phyloP scores from a whole-genome alignment of 139 green algal species.

The Deuterostichococcus epilithicus region DNA sequence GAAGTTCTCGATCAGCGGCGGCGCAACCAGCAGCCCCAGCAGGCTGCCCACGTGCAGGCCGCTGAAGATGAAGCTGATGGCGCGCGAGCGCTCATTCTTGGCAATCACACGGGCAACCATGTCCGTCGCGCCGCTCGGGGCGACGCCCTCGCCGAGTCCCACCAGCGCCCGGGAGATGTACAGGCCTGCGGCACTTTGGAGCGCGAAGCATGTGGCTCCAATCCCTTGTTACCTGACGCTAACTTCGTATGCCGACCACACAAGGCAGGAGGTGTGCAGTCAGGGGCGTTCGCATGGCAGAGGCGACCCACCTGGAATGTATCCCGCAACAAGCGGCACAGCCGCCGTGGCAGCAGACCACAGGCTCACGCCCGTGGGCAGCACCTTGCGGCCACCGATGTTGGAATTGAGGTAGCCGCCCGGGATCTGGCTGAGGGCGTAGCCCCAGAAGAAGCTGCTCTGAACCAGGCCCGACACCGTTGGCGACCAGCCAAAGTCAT shows the following conservation, averaged over 20 bases:
- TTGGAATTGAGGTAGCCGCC: conserved; percentile 74
- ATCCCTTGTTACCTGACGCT: no score
- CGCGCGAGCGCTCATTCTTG: conserved; percentile 63
- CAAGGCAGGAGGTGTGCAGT: no score
- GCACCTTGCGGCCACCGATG: conserved; percentile 66
- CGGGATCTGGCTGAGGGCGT: conserved; percentile 81
- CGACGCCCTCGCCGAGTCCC: conserved; percentile 90
- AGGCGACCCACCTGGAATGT: conserved; percentile 32
- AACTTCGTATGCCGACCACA: no score
- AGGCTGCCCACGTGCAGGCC: conserved; percentile 92
- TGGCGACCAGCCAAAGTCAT: conserved; percentile 86
- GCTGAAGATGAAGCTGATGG: conserved; percentile 84
- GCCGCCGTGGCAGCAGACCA: conserved; percentile 76
- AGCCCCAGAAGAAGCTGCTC: conserved; percentile 83
- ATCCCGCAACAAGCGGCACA: conserved; percentile 63
- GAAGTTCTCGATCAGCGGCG: conserved; percentile 66
- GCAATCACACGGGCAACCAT: conserved; percentile 79
- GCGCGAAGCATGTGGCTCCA: no score
- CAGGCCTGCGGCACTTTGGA: conserved; percentile 51
- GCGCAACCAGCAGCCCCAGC: conserved; percentile 73
- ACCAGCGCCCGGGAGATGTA: conserved; percentile 72
- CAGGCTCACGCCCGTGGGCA: conserved; percentile 76
- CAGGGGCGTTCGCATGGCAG: no score
- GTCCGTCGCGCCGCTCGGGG: conserved; percentile 84
- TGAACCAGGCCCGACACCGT: conserved; percentile 86